These are phyloP conservation scores for Trebouxiophyceae sp. DNA, from an alignment of 163 green algal species.

Conservation along the genomic window DNA sequence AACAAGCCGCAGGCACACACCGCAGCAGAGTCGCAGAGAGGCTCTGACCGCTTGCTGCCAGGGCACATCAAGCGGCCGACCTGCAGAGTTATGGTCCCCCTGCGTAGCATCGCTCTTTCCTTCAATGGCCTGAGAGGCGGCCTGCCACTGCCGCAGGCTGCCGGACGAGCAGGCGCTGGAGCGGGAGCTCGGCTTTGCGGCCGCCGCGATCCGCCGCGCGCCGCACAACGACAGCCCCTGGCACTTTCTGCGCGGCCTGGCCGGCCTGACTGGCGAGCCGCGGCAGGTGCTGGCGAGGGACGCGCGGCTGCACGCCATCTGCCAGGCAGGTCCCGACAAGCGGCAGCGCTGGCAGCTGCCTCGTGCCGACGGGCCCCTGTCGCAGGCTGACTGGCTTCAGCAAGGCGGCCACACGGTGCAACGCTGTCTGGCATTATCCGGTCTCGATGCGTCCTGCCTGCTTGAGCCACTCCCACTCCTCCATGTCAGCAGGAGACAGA, in stretches of 20 bases:
- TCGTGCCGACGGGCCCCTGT: too few species aligned
- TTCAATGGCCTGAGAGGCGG: too few species aligned
- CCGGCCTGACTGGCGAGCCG: neutral
- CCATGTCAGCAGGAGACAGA: too few species aligned
- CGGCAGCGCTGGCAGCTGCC: too few species aligned
- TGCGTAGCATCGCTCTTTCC: too few species aligned
- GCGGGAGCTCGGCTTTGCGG: slow-evolving; percentile 49
- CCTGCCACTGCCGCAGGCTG: too few species aligned
- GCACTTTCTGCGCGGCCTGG: slow-evolving; percentile 71
- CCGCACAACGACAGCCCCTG: slow-evolving; percentile 75
- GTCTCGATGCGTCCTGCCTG: neutral
- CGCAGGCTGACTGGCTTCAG: too few species aligned
- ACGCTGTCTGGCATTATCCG: neutral
- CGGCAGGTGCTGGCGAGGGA: neutral
- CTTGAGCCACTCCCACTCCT: neutral
- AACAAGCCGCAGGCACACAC: too few species aligned
- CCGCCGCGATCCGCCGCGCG: slow-evolving; percentile 26
- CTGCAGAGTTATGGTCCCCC: too few species aligned
- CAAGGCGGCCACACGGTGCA: neutral
- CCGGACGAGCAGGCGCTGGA: slow-evolving; percentile 6
- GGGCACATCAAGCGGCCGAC: too few species aligned
- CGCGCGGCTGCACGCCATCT: neutral
- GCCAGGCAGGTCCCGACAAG: neutral
- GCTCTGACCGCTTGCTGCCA: too few species aligned
- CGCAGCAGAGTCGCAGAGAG: too few species aligned